Evolutionary conservation across 1,284 basidiomycete species (phyloP).

Genomic region (Ceratobasidium sp.): DNA sequence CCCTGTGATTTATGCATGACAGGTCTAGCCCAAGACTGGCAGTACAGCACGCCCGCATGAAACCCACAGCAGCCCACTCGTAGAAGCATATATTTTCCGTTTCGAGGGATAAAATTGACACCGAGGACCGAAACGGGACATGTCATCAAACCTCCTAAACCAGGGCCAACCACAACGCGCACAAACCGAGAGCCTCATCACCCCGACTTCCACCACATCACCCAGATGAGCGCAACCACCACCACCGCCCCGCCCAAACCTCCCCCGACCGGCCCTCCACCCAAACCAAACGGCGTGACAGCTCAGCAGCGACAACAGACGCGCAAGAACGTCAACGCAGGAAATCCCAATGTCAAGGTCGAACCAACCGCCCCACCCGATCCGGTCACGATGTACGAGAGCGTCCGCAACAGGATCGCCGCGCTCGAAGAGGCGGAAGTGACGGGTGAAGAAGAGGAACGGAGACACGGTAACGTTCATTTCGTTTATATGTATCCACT

Average conservation of each 20-base stretch:
- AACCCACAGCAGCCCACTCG: not conserved
- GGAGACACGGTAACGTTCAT: constrained; percentile 66
- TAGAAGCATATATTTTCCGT: not conserved
- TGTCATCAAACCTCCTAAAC: constrained; percentile 25
- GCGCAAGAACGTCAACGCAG: constrained; percentile 32
- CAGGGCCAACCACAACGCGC: constrained; percentile 10
- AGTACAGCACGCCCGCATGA: no score
- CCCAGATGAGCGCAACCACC: constrained; percentile 9
- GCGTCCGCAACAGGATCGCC: constrained; percentile 81
- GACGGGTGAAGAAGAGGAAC: constrained; percentile 81
- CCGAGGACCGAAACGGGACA: not conserved
- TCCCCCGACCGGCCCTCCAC: constrained; percentile 65
- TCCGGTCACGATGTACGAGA: constrained; percentile 83
- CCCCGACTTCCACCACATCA: not conserved
- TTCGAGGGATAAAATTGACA: constrained; percentile 4
- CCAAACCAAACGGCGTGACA: constrained; percentile 44
- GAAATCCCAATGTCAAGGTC: constrained; percentile 32
- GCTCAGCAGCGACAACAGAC: not conserved
- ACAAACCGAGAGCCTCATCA: constrained; percentile 1
- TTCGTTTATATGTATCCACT: not conserved
- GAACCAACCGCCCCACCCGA: constrained; percentile 69
- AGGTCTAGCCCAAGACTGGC: no score
- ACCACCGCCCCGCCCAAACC: constrained; percentile 48
- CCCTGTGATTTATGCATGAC: no score
- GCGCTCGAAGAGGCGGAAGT: constrained; percentile 84